Conservation (phyloP, 306 rosid genomes). For the Trifolium subterraneum region DNA sequence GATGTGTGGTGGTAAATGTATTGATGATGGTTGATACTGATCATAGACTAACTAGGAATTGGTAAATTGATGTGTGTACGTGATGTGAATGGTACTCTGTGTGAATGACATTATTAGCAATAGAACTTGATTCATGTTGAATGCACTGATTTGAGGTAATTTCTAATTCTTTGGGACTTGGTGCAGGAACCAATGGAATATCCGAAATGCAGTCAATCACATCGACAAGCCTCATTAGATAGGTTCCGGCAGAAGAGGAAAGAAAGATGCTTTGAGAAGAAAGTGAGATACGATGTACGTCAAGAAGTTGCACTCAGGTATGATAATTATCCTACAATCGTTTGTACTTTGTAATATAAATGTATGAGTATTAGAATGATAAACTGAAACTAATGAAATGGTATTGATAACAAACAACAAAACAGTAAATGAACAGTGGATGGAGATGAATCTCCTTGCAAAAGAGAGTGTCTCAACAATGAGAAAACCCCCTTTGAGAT, state of each 20-base stretch:
- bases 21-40: neutral
- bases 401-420: too few species aligned
- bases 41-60: conserved; percentile 1
- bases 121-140: conserved; percentile 24
- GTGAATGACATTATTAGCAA: neutral
- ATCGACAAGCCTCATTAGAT: conserved; percentile 82
- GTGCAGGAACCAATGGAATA: conserved; percentile 60
- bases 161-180: conserved; percentile 36
- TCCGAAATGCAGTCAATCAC: conserved; percentile 80
- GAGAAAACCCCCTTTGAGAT: too few species aligned
- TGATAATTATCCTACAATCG: conserved; percentile 35
- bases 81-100: neutral
- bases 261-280: conserved; percentile 88
- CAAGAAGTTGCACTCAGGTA: conserved; percentile 98
- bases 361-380: neutral
- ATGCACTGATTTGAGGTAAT: neutral
- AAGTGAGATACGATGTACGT: conserved; percentile 91
- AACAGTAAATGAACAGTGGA: too few species aligned
- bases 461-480: too few species aligned
- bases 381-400: too few species aligned
- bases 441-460: too few species aligned
- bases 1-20: conserved; percentile 10
- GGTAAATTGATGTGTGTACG: neutral
- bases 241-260: conserved; percentile 94
- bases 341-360: conserved; percentile 38